Conservation (phyloP, 176 grass and related monocot species). For the Aechmea fasciata region DNA sequence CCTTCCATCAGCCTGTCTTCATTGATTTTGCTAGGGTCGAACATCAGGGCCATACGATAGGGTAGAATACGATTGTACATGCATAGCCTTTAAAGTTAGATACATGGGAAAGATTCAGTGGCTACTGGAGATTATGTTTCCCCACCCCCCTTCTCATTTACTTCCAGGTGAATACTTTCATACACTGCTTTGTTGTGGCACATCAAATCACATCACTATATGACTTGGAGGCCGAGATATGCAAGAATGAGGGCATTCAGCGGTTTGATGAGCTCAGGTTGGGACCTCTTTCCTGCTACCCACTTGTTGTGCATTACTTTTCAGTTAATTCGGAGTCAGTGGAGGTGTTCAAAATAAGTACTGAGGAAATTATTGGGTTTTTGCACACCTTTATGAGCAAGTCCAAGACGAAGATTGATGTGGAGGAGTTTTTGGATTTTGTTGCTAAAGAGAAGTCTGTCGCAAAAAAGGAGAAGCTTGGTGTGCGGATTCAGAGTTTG, state of each 20-base stretch:
- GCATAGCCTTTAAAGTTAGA: too few relatives aligned
- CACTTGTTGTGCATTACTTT: constrained; percentile 71
- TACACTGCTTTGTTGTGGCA: constrained; percentile 55
- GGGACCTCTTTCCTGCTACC: constrained; percentile 63
- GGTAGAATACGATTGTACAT: too few relatives aligned
- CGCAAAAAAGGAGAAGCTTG: constrained; percentile 55
- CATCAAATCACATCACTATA: constrained; percentile 59
- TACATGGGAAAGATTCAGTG: constrained; percentile 3
- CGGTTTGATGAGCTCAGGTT: constrained; percentile 75
- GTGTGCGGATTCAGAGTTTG: constrained; percentile 65
- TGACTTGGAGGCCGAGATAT: constrained; percentile 77
- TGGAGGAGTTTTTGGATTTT: constrained; percentile 64
- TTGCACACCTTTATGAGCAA: constrained; percentile 47
- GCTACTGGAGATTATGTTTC: not conserved
- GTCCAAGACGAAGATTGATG: constrained; percentile 38
- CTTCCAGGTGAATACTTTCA: too few relatives aligned
- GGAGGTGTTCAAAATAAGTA: constrained; percentile 50
- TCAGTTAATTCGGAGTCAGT: constrained; percentile 36
- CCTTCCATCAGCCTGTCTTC: too few relatives aligned
- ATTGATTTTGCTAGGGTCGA: too few relatives aligned
- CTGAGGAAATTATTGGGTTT: constrained; percentile 42
- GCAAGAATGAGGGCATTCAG: constrained; percentile 69
- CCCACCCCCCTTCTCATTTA: not conserved
- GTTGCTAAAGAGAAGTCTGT: constrained; percentile 47
- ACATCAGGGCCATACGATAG: too few relatives aligned